These are phyloP conservation scores for Oropetium thomaeum DNA, from an alignment of 176 grass and related monocot species.

Conservation along the genomic window DNA sequence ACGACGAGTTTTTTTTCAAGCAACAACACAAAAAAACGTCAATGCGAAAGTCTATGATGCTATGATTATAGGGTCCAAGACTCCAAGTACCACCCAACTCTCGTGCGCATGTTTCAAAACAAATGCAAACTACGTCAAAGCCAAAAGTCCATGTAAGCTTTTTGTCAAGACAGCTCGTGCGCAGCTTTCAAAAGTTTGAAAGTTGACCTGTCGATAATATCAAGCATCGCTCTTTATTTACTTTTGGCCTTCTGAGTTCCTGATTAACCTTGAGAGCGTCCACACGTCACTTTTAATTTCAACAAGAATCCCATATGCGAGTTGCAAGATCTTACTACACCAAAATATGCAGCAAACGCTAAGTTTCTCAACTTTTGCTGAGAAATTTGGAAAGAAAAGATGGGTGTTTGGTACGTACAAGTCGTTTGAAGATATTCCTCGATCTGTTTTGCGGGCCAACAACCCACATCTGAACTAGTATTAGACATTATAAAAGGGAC, in stretches of 20 bases:
- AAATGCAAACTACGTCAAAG: background rate
- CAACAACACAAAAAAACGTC: background rate
- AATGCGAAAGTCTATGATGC: background rate
- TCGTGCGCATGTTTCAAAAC: background rate
- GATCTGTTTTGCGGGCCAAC: no score
- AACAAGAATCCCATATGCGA: background rate
- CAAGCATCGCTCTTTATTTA: background rate
- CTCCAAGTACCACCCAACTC: no score
- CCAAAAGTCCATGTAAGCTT: slow-evolving; percentile 5
- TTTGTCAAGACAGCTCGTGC: background rate
- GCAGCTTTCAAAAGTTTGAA: slow-evolving; percentile 27
- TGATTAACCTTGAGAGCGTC: background rate
- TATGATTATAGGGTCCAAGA: background rate
- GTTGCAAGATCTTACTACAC: background rate
- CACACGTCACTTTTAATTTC: background rate
- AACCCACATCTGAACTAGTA: no score
- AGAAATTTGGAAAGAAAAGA: background rate
- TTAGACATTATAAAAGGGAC: no score
- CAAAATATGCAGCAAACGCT: background rate
- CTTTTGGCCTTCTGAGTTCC: background rate
- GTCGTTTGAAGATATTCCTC: no score
- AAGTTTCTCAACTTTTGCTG: background rate
- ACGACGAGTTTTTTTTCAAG: background rate
- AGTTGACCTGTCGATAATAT: background rate
- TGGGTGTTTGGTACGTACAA: no score